Conservation (phyloP, 1,284 basidiomycete genomes). For the Sporisorium scitamineum region DNA sequence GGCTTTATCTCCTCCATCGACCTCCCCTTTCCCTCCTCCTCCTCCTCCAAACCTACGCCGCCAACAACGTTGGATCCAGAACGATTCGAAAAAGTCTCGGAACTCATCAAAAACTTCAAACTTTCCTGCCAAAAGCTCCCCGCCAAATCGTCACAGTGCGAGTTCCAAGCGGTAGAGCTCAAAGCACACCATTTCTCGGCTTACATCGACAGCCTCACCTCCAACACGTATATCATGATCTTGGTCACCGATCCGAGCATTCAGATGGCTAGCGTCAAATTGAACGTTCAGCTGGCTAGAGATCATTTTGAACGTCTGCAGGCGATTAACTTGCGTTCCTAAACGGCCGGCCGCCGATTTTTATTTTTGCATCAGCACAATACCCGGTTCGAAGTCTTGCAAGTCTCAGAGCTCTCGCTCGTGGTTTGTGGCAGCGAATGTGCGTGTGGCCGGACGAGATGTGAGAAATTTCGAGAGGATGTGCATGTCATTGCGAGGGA, state of each 20-base stretch:
- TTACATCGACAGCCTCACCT: constrained; percentile 92
- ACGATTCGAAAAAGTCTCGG: constrained; percentile 93
- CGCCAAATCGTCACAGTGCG: constrained; percentile 29
- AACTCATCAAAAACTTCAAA: constrained; percentile 94
- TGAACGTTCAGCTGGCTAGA: constrained; percentile 84
- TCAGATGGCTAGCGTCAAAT: constrained; percentile 82
- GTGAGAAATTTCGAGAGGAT: neutral
- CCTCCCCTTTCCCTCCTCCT: neutral
- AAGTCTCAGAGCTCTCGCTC: neutral
- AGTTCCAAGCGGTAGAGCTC: constrained; percentile 68
- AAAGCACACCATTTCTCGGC: constrained; percentile 77
- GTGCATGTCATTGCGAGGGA: neutral
- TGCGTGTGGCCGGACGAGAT: too few relatives aligned
- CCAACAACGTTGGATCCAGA: constrained; percentile 76
- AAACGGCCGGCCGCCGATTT: neutral
- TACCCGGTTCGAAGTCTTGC: constrained; percentile 2
- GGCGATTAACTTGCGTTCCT: constrained; percentile 41
- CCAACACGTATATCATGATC: constrained; percentile 92
- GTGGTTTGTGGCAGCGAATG: neutral
- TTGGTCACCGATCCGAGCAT: constrained; percentile 88
- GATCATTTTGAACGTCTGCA: constrained; percentile 77
- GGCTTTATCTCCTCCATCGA: constrained; percentile 35
- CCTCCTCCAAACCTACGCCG: constrained; percentile 1
- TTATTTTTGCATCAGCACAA: neutral
- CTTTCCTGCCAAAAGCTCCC: constrained; percentile 76